These are phyloP conservation scores for Tephrocybe sp. DNA, from an alignment of 768 basidiomycete species.

Conservation along the genomic window DNA sequence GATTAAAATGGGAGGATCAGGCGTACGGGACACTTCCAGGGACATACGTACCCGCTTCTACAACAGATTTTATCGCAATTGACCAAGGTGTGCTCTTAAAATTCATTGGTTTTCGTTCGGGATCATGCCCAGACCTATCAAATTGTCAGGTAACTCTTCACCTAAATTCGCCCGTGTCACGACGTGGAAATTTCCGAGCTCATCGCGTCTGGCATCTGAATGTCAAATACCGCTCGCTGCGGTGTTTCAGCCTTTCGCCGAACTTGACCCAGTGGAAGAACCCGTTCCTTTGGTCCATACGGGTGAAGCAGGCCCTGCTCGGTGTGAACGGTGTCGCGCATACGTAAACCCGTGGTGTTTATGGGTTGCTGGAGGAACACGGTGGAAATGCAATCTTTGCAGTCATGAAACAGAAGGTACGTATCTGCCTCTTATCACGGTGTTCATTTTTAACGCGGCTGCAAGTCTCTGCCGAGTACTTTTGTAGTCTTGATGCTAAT, in stretches of 20 bases:
- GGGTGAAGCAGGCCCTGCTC: constrained; percentile 69
- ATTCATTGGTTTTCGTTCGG: neutral
- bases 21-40: constrained; percentile 58
- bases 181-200: constrained; percentile 84
- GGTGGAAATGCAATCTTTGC: constrained; percentile 94
- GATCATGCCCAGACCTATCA: neutral
- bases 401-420: constrained; percentile 80
- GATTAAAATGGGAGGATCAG: constrained; percentile 71
- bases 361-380: constrained; percentile 78
- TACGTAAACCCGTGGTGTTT: constrained; percentile 95
- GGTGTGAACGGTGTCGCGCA: constrained; percentile 81
- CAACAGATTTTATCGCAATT: constrained; percentile 82
- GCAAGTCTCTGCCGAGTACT: constrained; percentile 78
- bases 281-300: constrained; percentile 75
- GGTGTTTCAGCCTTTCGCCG: constrained; percentile 87
- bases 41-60: constrained; percentile 74
- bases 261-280: constrained; percentile 75
- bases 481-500: constrained; percentile 76
- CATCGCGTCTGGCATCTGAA: constrained; percentile 73
- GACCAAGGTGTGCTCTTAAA: constrained; percentile 67
- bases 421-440: too few relatives aligned
- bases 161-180: constrained; percentile 89
- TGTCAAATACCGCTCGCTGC: constrained; percentile 84
- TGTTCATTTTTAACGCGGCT: constrained; percentile 1
- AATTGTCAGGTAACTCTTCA: constrained; percentile 70